Percentiles rank a stretch among this genome's conserved stretches.
These are phyloP conservation scores for Zygosaccharomyces gambellarensis DNA, from an alignment of 805 yeast genomes.

Conservation along the genomic window DNA sequence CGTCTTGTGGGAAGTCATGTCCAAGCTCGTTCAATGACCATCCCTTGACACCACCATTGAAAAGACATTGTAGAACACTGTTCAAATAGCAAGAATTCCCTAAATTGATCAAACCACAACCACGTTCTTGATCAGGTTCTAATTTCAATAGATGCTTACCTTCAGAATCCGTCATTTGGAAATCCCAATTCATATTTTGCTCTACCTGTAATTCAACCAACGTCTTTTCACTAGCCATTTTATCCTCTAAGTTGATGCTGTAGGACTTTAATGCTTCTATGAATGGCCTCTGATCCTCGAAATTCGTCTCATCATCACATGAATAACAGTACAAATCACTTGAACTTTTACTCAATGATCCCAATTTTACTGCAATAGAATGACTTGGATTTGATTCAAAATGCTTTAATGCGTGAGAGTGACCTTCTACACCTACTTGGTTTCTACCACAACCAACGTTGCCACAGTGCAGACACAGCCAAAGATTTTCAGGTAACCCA, in stretches of 20 bases:
- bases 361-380: constrained; percentile 83
- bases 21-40: constrained; percentile 38
- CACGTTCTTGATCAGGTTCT: constrained; percentile 39
- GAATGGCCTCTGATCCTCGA: constrained; percentile 49
- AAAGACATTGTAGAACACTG: constrained; percentile 71
- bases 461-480: constrained; percentile 94
- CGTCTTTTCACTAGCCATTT: constrained; percentile 76
- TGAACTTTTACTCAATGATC: constrained; percentile 73
- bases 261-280: constrained; percentile 41
- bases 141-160: constrained; percentile 64
- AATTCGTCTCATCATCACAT: constrained; percentile 84
- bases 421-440: constrained; percentile 92
- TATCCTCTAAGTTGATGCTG: constrained; percentile 57
- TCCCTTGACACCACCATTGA: constrained; percentile 36
- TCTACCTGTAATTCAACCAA: constrained; percentile 86
- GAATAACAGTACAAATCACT: constrained; percentile 81
- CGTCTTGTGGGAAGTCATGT: constrained; percentile 36
- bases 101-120: constrained; percentile 79
- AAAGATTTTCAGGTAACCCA: constrained; percentile 68
- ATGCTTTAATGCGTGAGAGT: constrained; percentile 84
- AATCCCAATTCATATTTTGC: constrained; percentile 91
- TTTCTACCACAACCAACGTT: constrained; percentile 90
- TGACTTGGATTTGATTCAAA: constrained; percentile 51
- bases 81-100: constrained; percentile 93
- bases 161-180: constrained; percentile 65